These are phyloP conservation scores for Neurospora terricola DNA, from an alignment of 495 filamentous ascomycete genomes.

Conservation along the genomic window DNA sequence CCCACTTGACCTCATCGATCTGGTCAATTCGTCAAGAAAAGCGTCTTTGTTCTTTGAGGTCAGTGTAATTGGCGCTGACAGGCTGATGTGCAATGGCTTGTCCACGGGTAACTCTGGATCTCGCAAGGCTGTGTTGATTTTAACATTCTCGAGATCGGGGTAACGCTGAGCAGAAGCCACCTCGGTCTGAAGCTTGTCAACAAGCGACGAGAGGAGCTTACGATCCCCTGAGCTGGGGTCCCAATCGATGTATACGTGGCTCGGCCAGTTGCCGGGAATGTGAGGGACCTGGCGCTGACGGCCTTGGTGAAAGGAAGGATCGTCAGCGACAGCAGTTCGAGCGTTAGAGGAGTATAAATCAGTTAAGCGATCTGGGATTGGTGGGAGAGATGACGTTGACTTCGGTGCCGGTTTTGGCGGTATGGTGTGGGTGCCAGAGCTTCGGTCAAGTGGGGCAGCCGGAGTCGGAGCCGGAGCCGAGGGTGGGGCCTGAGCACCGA, in stretches of 20 bases:
- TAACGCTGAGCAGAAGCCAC: not conserved
- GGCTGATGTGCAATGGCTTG: constrained; percentile 73
- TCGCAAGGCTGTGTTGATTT: not conserved
- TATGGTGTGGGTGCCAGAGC: not conserved
- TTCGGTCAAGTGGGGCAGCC: not conserved
- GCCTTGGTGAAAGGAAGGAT: constrained; percentile 76
- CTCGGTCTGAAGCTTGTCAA: constrained; percentile 28
- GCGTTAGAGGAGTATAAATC: constrained; percentile 79
- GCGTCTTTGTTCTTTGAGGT: constrained; percentile 50
- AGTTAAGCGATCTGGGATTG: constrained; percentile 72
- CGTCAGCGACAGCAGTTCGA: constrained; percentile 64
- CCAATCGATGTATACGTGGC: constrained; percentile 91
- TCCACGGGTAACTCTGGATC: not conserved
- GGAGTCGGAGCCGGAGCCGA: not conserved
- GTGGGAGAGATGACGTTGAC: constrained; percentile 50
- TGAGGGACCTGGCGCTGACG: constrained; percentile 74
- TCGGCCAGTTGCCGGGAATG: constrained; percentile 84
- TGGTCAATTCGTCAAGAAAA: constrained; percentile 44
- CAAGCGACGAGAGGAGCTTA: constrained; percentile 40
- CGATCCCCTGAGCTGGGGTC: constrained; percentile 53
- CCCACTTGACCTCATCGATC: constrained; percentile 13
- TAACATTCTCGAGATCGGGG: not conserved
- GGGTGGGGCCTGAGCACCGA: not conserved
- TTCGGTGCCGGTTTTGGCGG: not conserved
- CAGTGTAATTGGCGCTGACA: constrained; percentile 67